phyloP scores from a whole-genome alignment of 108 stramenopile genomes.

The Phaeodactylum tricornutum region DNA sequence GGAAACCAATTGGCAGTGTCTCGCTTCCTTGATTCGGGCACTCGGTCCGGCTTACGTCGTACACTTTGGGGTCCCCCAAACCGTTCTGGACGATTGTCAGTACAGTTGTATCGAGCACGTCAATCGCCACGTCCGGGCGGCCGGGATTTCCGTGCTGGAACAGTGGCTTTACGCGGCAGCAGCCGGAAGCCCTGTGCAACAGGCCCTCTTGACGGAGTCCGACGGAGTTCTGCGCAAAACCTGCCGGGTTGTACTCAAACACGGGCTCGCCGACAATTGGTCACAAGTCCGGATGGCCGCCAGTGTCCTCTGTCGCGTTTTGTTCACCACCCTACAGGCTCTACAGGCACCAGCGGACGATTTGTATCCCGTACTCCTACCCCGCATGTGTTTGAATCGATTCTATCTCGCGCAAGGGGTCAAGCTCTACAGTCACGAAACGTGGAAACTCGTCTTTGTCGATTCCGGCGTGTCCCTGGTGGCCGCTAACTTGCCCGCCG shows the following conservation, averaged over 20 bases:
- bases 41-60: slow-evolving; percentile 24
- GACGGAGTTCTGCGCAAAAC: slow-evolving; percentile 19
- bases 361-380: slow-evolving; percentile 60
- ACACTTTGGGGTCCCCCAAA: not conserved
- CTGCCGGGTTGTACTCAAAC: slow-evolving; percentile 37
- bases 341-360: slow-evolving; percentile 8
- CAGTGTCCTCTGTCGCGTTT: slow-evolving; percentile 76
- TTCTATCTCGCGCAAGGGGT: slow-evolving; percentile 96
- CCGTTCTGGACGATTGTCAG: slow-evolving; percentile 29
- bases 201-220: slow-evolving; percentile 14
- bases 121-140: slow-evolving; percentile 94
- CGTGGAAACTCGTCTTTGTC: slow-evolving; percentile 79
- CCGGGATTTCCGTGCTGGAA: slow-evolving; percentile 78
- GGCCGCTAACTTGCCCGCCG: slow-evolving; percentile 63
- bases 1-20: slow-evolving; percentile 88
- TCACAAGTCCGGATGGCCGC: slow-evolving; percentile 95
- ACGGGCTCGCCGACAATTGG: slow-evolving; percentile 91
- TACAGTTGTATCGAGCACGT: slow-evolving; percentile 68
- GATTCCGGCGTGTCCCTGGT: slow-evolving; percentile 67
- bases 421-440: slow-evolving; percentile 89
- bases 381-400: slow-evolving; percentile 96
- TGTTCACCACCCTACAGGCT: slow-evolving; percentile 55
- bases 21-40: slow-evolving; percentile 73
- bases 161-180: slow-evolving; percentile 43
- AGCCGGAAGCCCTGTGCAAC: not conserved